These are phyloP conservation scores for Quercus phellos DNA, from an alignment of 331 rosid genomes.

Conservation along the genomic window DNA sequence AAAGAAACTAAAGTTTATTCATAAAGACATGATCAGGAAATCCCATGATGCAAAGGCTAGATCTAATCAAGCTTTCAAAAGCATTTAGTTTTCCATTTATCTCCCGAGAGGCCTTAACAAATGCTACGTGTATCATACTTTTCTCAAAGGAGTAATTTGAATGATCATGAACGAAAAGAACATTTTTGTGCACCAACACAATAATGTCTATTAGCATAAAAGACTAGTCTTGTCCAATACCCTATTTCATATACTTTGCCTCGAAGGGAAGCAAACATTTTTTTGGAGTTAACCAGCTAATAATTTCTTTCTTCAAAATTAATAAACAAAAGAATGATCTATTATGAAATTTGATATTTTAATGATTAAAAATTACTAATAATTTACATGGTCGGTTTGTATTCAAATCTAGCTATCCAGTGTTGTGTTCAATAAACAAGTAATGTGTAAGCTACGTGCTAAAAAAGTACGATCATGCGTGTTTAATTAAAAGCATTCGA, in stretches of 20 bases:
- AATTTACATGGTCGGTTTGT: no score
- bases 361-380: no score
- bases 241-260: not conserved
- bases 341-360: no score
- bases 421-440: not conserved
- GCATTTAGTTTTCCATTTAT: not conserved
- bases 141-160: no score
- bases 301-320: not conserved
- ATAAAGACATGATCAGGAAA: not conserved
- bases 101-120: no score
- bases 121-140: no score
- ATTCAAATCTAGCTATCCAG: no score
- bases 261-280: not conserved
- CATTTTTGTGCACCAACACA: no score
- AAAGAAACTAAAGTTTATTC: slow-evolving; percentile 2
- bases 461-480: not conserved
- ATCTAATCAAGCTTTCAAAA: not conserved
- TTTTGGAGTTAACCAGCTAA: not conserved
- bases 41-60: not conserved
- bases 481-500: not conserved
- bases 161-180: no score
- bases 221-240: not conserved
- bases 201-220: not conserved
- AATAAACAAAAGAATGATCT: not conserved
- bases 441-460: not conserved